Percentiles rank a stretch among this genome's conserved stretches.
phyloP scores from a whole-genome alignment of 192 early-diverging fungal genomes.

The Diversispora epigaea region DNA sequence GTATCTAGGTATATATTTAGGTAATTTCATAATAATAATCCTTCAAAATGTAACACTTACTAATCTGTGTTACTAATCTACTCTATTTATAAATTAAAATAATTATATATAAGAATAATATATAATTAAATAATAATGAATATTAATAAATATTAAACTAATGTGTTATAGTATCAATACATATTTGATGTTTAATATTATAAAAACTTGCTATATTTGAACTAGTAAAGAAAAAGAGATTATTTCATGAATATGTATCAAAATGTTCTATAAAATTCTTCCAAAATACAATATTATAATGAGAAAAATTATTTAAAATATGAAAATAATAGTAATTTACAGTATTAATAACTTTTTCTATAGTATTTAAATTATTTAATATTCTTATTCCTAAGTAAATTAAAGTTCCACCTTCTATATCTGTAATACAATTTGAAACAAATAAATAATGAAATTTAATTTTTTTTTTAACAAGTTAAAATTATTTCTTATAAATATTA shows the following conservation, averaged over 20 bases:
- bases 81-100: too few species aligned
- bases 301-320: slow-evolving; percentile 14
- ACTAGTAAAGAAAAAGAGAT: background rate
- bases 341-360: too few species aligned
- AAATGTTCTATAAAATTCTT: slow-evolving; percentile 14
- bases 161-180: too few species aligned
- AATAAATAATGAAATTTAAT: slow-evolving; percentile 1
- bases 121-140: too few species aligned
- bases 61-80: too few species aligned
- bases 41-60: too few species aligned
- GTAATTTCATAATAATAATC: too few species aligned
- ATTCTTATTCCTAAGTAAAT: background rate
- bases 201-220: background rate
- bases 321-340: slow-evolving; percentile 24
- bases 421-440: background rate
- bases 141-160: too few species aligned
- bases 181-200: too few species aligned
- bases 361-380: background rate
- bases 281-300: background rate
- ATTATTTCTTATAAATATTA: background rate
- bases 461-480: background rate
- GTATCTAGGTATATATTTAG: too few species aligned
- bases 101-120: too few species aligned
- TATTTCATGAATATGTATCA: background rate
- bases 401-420: slow-evolving; percentile 17